Conservation (phyloP, 768 basidiomycete genomes). For the Coprinopsis marcescibilis region DNA sequence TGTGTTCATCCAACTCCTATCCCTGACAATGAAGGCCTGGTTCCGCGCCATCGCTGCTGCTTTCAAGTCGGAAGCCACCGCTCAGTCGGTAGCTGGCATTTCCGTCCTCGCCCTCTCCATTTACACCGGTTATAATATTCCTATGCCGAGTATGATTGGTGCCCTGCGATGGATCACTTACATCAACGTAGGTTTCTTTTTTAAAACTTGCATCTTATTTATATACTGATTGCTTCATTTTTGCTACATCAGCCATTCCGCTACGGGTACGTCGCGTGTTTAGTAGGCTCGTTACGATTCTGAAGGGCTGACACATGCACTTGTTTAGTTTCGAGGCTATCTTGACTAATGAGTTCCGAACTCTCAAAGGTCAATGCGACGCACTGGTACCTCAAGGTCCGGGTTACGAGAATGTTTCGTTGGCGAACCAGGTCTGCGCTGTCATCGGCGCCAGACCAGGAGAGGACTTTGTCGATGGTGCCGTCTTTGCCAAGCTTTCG, state of each 20-base stretch:
- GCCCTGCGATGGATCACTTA: conserved; percentile 64
- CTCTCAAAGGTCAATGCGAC: conserved; percentile 54
- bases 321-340: conserved; percentile 74
- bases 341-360: conserved; percentile 79
- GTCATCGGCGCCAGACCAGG: conserved; percentile 59
- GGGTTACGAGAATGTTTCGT: conserved; percentile 49
- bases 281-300: conserved; percentile 39
- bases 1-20: conserved; percentile 50
- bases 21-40: conserved; percentile 68
- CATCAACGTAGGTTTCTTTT: conserved; percentile 41
- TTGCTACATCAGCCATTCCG: conserved; percentile 10
- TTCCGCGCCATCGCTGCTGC: conserved; percentile 67
- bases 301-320: no score
- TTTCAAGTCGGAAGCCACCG: conserved; percentile 54
- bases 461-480: conserved; percentile 52
- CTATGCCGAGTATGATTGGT: conserved; percentile 60
- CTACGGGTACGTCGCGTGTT: conserved; percentile 9
- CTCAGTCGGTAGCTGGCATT: conserved; percentile 54
- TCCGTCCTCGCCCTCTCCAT: conserved; percentile 25
- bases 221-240: conserved; percentile 10
- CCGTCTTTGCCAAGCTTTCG: conserved; percentile 38
- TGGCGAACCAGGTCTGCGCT: conserved; percentile 72
- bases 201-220: not conserved
- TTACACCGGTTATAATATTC: conserved; percentile 38
- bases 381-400: conserved; percentile 56